Evolutionary conservation across 2,329 filamentous ascomycete species (phyloP).

Genomic region (Elsinoe arachidis): DNA sequence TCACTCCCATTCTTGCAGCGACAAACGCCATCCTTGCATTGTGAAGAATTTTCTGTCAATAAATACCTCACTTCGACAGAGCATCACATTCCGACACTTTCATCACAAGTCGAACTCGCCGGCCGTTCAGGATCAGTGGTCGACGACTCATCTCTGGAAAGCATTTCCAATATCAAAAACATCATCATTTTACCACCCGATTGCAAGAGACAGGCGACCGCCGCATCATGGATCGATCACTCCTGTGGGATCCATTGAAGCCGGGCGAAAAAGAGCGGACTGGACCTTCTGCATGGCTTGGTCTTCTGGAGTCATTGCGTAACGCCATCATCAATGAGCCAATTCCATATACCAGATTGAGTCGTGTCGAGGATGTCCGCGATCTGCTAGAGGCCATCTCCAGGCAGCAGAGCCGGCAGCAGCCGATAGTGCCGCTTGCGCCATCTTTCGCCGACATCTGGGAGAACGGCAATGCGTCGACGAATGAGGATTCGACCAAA

Average conservation of each 20-base stretch:
- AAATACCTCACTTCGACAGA: not conserved
- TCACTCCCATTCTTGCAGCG: not conserved
- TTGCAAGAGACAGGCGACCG: not conserved
- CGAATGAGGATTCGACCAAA: not conserved
- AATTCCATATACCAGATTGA: not conserved
- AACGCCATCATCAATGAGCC: conserved; percentile 6
- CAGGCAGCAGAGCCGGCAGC: not conserved
- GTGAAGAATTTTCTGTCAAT: not conserved
- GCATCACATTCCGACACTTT: not conserved
- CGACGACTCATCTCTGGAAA: not conserved
- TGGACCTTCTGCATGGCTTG: not conserved
- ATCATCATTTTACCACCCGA: not conserved
- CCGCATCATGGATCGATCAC: not conserved
- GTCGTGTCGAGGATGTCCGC: conserved; percentile 4
- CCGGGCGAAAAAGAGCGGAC: not conserved
- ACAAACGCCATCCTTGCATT: not conserved
- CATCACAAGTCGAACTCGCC: not conserved
- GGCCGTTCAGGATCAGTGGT: not conserved
- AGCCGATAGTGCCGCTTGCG: not conserved
- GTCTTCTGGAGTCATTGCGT: not conserved
- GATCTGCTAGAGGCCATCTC: not conserved
- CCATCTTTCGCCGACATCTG: not conserved
- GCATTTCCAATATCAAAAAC: not conserved
- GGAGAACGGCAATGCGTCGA: not conserved
- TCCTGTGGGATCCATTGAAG: conserved; percentile 1